Conservation (phyloP, 306 rosid species). For the Albizia julibrissin region DNA sequence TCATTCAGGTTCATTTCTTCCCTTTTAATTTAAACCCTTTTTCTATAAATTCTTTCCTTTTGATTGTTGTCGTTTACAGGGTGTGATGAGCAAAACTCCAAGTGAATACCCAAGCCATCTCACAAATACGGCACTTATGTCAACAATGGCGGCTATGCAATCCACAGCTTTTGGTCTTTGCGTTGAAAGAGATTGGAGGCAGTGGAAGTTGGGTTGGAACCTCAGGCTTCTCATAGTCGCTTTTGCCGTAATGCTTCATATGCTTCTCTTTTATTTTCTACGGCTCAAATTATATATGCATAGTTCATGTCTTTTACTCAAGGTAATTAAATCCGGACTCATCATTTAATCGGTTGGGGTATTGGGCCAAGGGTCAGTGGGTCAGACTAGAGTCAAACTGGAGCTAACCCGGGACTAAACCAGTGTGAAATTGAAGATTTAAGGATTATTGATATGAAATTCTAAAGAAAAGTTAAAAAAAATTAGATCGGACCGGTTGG, state of each 20-base stretch:
- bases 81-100: background rate
- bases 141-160: background rate
- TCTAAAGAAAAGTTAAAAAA: no score
- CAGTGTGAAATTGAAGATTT: no score
- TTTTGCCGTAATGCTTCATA: conserved; percentile 46
- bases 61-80: background rate
- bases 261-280: background rate
- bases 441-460: no score
- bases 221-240: conserved; percentile 58
- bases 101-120: background rate
- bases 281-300: background rate
- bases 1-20: background rate
- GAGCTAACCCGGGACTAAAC: no score
- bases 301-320: no score
- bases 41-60: background rate
- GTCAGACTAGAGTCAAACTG: no score
- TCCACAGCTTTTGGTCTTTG: conserved; percentile 41
- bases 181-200: conserved; percentile 55
- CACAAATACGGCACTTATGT: background rate
- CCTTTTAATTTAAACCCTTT: background rate
- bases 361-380: no score
- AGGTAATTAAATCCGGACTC: no score
- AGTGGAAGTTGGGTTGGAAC: conserved; percentile 69
- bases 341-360: no score
- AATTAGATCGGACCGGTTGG: no score